phyloP scores from a whole-genome alignment of 1,284 basidiomycete genomes.

The Cerrena zonata region DNA sequence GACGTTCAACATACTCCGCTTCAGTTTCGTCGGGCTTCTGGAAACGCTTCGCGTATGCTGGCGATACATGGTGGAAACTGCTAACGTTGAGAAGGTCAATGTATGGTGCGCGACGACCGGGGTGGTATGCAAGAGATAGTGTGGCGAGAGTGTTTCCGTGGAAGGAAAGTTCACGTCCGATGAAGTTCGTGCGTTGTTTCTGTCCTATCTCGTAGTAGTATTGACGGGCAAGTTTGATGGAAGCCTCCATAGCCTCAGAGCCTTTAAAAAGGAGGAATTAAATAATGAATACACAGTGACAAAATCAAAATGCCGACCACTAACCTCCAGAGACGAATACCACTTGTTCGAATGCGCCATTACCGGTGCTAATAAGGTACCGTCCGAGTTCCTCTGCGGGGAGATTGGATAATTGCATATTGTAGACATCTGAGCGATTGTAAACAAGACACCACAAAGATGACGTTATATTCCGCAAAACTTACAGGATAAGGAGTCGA shows the following conservation, averaged over 20 bases:
- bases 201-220: slow-evolving; percentile 69
- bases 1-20: slow-evolving; percentile 69
- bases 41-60: slow-evolving; percentile 80
- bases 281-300: not conserved
- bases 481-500: slow-evolving; percentile 68
- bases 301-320: slow-evolving; percentile 10
- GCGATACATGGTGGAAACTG: slow-evolving; percentile 76
- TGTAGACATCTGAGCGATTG: slow-evolving; percentile 66
- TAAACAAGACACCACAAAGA: not conserved
- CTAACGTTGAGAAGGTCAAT: slow-evolving; percentile 54
- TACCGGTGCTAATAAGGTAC: slow-evolving; percentile 50
- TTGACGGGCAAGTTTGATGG: slow-evolving; percentile 75
- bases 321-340: slow-evolving; percentile 70
- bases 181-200: slow-evolving; percentile 67
- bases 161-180: slow-evolving; percentile 73
- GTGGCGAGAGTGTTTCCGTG: slow-evolving; percentile 80
- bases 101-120: slow-evolving; percentile 61
- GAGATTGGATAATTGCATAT: slow-evolving; percentile 70
- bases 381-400: slow-evolving; percentile 75
- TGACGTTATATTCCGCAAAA: too few species aligned
- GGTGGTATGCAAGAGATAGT: slow-evolving; percentile 61
- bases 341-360: slow-evolving; percentile 67
- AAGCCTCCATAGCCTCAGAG: slow-evolving; percentile 80
- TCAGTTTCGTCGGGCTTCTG: slow-evolving; percentile 64
- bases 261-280: slow-evolving; percentile 37